Evolutionary conservation across 169 alveolate species (phyloP).

Genomic region (Eimeria maxima): DNA sequence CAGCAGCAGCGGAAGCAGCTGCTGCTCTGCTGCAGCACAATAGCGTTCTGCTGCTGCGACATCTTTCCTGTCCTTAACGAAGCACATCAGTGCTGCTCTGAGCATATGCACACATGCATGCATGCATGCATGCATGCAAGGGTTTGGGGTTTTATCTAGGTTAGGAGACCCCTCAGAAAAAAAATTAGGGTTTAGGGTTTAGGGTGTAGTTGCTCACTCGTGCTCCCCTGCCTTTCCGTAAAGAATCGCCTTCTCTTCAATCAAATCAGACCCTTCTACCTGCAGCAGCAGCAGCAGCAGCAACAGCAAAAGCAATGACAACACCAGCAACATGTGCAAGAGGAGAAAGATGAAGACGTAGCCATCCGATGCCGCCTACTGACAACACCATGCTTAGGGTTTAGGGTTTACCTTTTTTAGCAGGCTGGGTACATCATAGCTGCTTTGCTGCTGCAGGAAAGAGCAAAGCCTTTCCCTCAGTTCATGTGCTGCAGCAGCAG

Average conservation of each 20-base stretch:
- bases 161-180: background rate
- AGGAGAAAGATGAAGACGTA: background rate
- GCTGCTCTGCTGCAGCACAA: background rate
- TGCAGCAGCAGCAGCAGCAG: constrained; percentile 37
- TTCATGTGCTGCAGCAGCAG: background rate
- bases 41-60: constrained; percentile 35
- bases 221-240: constrained; percentile 35
- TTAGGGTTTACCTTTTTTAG: constrained; percentile 29
- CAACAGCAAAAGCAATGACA: background rate
- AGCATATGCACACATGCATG: background rate
- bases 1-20: constrained; percentile 41
- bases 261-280: constrained; percentile 18
- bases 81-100: constrained; percentile 6
- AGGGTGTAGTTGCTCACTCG: constrained; percentile 11
- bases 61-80: background rate
- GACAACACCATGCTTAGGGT: background rate
- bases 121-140: background rate
- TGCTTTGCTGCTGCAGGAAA: constrained; percentile 38
- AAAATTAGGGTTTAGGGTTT: constrained; percentile 1
- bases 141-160: background rate
- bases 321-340: background rate
- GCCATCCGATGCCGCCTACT: background rate
- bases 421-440: constrained; percentile 4
- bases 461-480: background rate
- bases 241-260: constrained; percentile 11